phyloP scores from a whole-genome alignment of 768 basidiomycete species.

The Suillus decipiens region DNA sequence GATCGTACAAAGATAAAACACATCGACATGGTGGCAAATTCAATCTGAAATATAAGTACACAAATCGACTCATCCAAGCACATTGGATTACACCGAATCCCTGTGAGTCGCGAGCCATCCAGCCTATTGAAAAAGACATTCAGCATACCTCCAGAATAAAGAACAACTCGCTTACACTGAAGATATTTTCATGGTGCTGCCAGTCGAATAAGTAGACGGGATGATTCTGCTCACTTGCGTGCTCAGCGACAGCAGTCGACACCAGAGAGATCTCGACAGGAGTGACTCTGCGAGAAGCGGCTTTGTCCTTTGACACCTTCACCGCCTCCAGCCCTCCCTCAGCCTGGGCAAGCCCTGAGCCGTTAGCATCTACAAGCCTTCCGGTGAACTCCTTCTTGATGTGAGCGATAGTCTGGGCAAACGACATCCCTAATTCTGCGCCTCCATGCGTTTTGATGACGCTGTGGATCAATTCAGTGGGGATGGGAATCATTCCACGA shows the following conservation, averaged over 20 bases:
- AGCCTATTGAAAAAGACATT: constrained; percentile 1
- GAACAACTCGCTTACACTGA: constrained; percentile 19
- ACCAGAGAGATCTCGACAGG: constrained; percentile 24
- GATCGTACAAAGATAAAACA: neutral
- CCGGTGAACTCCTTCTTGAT: constrained; percentile 20
- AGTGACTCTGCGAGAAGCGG: constrained; percentile 16
- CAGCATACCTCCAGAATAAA: neutral
- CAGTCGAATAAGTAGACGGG: constrained; percentile 27
- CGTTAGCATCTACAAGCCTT: constrained; percentile 19
- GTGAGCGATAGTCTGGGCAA: constrained; percentile 17
- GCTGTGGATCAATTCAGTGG: constrained; percentile 22
- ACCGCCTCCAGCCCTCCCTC: constrained; percentile 10
- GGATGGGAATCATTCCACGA: constrained; percentile 28
- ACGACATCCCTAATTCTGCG: constrained; percentile 5
- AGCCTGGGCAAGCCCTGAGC: constrained; percentile 21
- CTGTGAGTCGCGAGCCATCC: constrained; percentile 12
- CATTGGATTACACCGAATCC: neutral
- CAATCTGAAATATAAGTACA: neutral
- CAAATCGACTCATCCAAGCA: neutral
- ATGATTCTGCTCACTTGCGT: constrained; percentile 15
- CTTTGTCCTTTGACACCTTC: constrained; percentile 6
- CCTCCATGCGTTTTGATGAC: constrained; percentile 19
- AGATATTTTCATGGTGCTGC: constrained; percentile 21
- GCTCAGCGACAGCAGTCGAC: constrained; percentile 25
- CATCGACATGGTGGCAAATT: neutral